A percentile compares a stretch with the other conserved stretches of the same genome.
These are phyloP conservation scores for Sporothrix globosa DNA, from an alignment of 2,329 filamentous ascomycete genomes.

Conservation along the genomic window DNA sequence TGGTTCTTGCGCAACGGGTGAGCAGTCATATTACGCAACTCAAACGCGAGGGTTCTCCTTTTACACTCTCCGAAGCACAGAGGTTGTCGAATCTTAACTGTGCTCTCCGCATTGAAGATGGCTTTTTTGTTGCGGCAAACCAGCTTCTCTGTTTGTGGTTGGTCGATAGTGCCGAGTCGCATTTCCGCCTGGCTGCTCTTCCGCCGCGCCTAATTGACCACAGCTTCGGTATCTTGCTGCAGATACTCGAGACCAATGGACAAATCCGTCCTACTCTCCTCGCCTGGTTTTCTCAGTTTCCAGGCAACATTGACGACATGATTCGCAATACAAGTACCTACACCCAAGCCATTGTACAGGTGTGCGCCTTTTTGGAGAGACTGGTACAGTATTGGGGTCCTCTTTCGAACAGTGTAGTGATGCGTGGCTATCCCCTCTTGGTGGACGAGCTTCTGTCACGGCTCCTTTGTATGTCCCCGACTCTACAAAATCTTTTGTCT, in stretches of 20 bases:
- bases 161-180: constrained; percentile 43
- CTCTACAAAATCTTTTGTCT: constrained; percentile 43
- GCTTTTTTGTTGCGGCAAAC: constrained; percentile 67
- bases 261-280: constrained; percentile 40
- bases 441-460: constrained; percentile 43
- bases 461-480: constrained; percentile 41
- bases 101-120: constrained; percentile 60
- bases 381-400: constrained; percentile 49
- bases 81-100: constrained; percentile 59
- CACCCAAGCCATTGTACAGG: constrained; percentile 39
- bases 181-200: constrained; percentile 44
- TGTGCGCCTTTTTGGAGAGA: constrained; percentile 51
- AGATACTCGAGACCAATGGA: constrained; percentile 47
- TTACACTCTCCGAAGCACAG: constrained; percentile 46
- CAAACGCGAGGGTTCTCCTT: background rate
- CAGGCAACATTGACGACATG: constrained; percentile 37
- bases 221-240: constrained; percentile 45
- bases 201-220: constrained; percentile 39
- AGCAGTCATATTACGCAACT: background rate
- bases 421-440: constrained; percentile 41
- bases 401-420: constrained; percentile 38
- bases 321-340: constrained; percentile 35
- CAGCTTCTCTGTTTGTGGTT: constrained; percentile 66
- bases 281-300: constrained; percentile 47
- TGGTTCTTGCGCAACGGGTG: background rate